Evolutionary conservation across 768 basidiomycete genomes (phyloP).

Genomic region (Lactifluus pinguis): DNA sequence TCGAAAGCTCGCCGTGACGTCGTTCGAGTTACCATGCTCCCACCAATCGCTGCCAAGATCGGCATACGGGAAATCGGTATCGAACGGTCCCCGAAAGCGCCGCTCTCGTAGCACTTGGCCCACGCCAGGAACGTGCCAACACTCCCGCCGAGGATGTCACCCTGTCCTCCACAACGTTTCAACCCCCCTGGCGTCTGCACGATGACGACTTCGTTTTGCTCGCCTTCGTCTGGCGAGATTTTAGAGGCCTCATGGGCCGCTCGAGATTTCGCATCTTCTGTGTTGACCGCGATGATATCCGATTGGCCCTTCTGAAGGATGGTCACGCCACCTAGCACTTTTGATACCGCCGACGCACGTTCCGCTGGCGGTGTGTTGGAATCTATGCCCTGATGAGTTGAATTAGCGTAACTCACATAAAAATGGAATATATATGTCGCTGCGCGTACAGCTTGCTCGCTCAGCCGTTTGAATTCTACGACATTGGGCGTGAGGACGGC

Average conservation of each 20-base stretch:
- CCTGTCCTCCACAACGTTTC: conserved; percentile 94
- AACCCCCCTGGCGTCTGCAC: conserved; percentile 70
- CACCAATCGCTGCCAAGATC: conserved; percentile 76
- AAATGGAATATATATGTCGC: neutral
- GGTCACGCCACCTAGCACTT: conserved; percentile 74
- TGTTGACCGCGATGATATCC: conserved; percentile 78
- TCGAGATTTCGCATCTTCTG: conserved; percentile 39
- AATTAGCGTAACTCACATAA: neutral
- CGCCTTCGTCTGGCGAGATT: conserved; percentile 24
- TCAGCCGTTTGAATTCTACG: conserved; percentile 82
- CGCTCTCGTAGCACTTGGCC: conserved; percentile 88
- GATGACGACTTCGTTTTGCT: conserved; percentile 40
- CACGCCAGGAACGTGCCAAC: conserved; percentile 90
- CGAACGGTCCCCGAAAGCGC: conserved; percentile 56
- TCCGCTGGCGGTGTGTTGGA: conserved; percentile 40
- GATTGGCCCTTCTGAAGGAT: conserved; percentile 79
- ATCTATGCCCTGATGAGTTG: conserved; percentile 36
- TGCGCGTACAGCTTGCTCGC: conserved; percentile 53
- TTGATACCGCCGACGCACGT: conserved; percentile 66
- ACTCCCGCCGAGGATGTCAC: conserved; percentile 83
- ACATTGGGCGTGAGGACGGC: conserved; percentile 92
- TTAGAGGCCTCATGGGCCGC: conserved; percentile 36
- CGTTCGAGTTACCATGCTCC: conserved; percentile 81
- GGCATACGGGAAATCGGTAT: conserved; percentile 62
- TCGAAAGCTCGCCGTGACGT: conserved; percentile 69